Base-by-base conservation (phyloP, 2,329 filamentous ascomycete species). In the Trichoderma atroviride region DNA sequence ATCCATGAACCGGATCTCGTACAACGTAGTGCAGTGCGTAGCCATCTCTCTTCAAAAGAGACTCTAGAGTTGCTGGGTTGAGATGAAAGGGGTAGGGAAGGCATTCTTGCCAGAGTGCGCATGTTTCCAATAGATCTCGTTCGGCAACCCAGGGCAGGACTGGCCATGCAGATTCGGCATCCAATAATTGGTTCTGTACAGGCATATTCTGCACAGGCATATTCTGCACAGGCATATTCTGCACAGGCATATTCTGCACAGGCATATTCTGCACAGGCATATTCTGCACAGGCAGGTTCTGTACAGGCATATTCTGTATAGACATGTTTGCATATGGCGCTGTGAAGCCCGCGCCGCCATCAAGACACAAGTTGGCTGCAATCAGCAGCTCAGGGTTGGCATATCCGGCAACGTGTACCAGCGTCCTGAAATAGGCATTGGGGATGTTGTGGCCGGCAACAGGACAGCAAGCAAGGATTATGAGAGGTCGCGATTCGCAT, bases 11-110 rank as follows among this genome's bases (percentile, higher is more conserved):
- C 2, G 83, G 81, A n/a, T 85, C 81, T 60, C 83, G 82, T 33
- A 88, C 85, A 35, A 87, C 79, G 71, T 86, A 87, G 76, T 89
- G 86, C 79, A 85, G 85, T 10, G 83, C 81, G 71, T 87, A 89
- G 50, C 86, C 87, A 67, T 85, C 83, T 53, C 86, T 83, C 69
- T 82, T 79, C 4, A 89, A 80, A 1, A 89, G 75, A 2, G 80
- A 79, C 31, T 80, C 79, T 5, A 89, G 79, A 4, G 77, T 77
- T 55, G 78, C 76, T 22, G 75, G 77, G 60, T 80, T 76, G 5
- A 89, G 79, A 27, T 81, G 79, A 72, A 87, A 88, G 47, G 80
- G 78, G 9, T 68, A 11, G 50, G 58, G 79, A 71, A 29, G 83
- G 81, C 68, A 85, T 74, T 72, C 78, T 81, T 71, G 81, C 86